Evolutionary conservation across 2,329 filamentous ascomycete genomes (phyloP).

Genomic region (Diaporthe humulicola): DNA sequence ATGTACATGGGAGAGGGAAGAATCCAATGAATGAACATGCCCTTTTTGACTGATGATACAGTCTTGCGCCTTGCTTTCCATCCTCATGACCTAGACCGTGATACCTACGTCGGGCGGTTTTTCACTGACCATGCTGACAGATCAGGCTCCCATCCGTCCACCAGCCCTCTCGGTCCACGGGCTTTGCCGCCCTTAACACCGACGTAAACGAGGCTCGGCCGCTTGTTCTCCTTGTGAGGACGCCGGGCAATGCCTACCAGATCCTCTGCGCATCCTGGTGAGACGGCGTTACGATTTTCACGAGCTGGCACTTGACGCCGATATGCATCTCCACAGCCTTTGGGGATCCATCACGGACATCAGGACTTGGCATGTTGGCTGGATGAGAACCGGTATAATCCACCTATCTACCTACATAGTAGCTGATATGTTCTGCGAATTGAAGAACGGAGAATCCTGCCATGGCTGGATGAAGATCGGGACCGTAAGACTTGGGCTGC

Average conservation of each 20-base stretch:
- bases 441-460: background rate
- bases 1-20: background rate
- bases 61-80: background rate
- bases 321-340: background rate
- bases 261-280: background rate
- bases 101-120: background rate
- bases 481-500: background rate
- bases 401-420: background rate
- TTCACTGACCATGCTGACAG: background rate
- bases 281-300: background rate
- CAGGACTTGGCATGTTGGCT: background rate
- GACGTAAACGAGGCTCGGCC: background rate
- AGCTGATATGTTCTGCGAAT: background rate
- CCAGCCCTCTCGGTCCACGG: background rate
- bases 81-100: background rate
- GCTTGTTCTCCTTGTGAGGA: background rate
- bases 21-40: slow-evolving; percentile 20
- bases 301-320: background rate
- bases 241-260: background rate
- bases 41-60: background rate
- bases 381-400: background rate
- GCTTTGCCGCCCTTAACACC: slow-evolving; percentile 5
- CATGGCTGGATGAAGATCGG: background rate
- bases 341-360: background rate
- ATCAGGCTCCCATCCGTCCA: background rate